Evolutionary conservation across 805 yeast species (phyloP), one percentile per base, ranked within the genome.

Genomic region (Candida wancherniae): DNA sequence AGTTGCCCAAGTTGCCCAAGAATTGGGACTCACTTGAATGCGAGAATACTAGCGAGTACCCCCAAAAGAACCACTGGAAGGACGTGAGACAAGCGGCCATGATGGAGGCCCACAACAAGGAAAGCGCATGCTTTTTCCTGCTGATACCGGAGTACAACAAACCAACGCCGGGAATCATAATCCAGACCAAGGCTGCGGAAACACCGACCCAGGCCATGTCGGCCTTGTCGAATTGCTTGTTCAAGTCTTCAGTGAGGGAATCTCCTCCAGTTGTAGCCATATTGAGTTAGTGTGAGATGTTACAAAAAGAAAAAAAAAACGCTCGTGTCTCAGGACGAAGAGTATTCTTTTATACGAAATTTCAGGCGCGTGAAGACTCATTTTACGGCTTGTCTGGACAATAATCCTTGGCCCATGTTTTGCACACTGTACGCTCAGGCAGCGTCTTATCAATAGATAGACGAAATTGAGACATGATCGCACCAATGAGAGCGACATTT

Each of bases 141-240:
- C 95, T 80, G 40, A 92, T 65, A 44, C 98, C 98, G 20, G 95
- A 85, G 62, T 90, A 90, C 42, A 90, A 67, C 33, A 92, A 63
- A 39, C 97, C 98, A 31, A 92, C 80, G 40, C 98, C 98, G 21
- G 97, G 97, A 47, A 87, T 74, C 96, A 90, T 92, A 49, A 90
- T 77, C 87, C 94, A 88, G 39, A 90, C 97, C 36, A 92, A 69
- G 14, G 75, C 79, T 6, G 77, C 79, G n/a, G 85, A 71, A 5
- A 75, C 71, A 55, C 80, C 85, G 34, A 86, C 71, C 94, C 94
- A 87, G 4, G 77, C 85, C 84, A 83, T 80, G 55, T 85, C 84
- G 29, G 81, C 94, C 25, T 64, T 63, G 39, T 80, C 82, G 52
- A 71, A 87, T 48, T 73, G 80, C 7, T 64, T 62, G 55, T 85